These are phyloP conservation scores for Nyssa sinensis DNA, from an alignment of 148 eudicot genomes.

Conservation along the genomic window DNA sequence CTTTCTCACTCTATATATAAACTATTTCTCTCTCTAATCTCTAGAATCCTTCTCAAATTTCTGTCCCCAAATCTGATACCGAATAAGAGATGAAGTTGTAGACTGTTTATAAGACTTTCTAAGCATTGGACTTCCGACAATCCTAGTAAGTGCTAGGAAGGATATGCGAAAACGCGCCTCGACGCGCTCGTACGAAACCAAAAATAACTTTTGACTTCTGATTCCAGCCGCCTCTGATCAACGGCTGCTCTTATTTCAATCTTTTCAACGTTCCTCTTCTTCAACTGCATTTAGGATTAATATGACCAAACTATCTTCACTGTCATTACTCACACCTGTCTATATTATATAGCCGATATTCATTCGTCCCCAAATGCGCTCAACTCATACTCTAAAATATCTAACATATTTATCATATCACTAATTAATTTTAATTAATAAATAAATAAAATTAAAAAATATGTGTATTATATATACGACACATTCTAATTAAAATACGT, in stretches of 20 bases:
- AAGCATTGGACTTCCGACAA: background rate
- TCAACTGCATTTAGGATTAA: too few species aligned
- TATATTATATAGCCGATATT: too few species aligned
- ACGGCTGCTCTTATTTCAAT: background rate
- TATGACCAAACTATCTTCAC: too few species aligned
- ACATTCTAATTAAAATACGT: too few species aligned
- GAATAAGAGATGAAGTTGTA: background rate
- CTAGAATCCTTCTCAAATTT: too few species aligned
- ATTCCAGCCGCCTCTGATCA: constrained; percentile 11
- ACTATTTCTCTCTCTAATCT: background rate
- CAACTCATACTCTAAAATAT: too few species aligned
- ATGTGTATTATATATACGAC: too few species aligned
- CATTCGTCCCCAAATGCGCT: too few species aligned
- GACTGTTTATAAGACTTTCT: background rate
- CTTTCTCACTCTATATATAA: background rate
- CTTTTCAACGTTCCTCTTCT: constrained; percentile 1
- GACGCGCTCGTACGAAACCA: constrained; percentile 9
- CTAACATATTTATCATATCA: too few species aligned
- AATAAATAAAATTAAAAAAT: too few species aligned
- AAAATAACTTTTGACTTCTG: background rate
- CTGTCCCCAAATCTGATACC: background rate
- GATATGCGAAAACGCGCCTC: background rate
- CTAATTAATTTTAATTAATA: too few species aligned
- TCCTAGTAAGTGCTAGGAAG: constrained; percentile 14
- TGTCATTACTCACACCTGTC: too few species aligned